These are phyloP conservation scores for Ophiocordyceps sinensis DNA, from an alignment of 2,329 filamentous ascomycete species.

Conservation along the genomic window DNA sequence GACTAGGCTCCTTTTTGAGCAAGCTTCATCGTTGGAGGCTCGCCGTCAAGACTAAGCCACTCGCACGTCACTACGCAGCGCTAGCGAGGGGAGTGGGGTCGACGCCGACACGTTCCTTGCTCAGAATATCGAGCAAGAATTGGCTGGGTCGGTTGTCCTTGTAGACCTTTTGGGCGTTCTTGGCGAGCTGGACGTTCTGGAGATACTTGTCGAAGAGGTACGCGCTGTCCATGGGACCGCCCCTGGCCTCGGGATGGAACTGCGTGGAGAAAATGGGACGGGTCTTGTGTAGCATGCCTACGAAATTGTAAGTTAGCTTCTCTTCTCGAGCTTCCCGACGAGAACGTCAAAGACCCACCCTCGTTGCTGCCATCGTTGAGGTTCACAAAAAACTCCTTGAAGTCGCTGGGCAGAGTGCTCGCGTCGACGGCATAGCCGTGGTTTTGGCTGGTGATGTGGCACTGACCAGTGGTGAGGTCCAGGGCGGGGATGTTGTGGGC, in stretches of 20 bases:
- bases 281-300: conserved; percentile 81
- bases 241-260: conserved; percentile 98
- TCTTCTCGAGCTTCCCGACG: not conserved
- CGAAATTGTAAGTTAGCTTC: not conserved
- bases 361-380: conserved; percentile 96
- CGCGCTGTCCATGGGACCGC: conserved; percentile 85
- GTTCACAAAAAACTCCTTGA: conserved; percentile 98
- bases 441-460: conserved; percentile 98
- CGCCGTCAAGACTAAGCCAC: no score
- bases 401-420: conserved; percentile 66
- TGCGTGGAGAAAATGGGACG: conserved; percentile 97
- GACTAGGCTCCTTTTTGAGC: no score
- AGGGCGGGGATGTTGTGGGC: conserved; percentile 96
- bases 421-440: conserved; percentile 94
- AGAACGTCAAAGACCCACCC: conserved; percentile 28
- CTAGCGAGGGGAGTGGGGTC: conserved; percentile 45
- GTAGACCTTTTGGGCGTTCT: conserved; percentile 63
- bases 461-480: conserved; percentile 87
- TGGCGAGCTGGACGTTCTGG: conserved; percentile 78
- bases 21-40: no score
- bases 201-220: conserved; percentile 97
- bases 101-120: conserved; percentile 90
- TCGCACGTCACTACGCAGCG: conserved; percentile 13
- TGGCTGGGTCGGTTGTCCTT: conserved; percentile 81
- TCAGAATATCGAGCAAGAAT: conserved; percentile 77